Conservation (phyloP, 441 rosid genomes). For the Mallotus repandus region DNA sequence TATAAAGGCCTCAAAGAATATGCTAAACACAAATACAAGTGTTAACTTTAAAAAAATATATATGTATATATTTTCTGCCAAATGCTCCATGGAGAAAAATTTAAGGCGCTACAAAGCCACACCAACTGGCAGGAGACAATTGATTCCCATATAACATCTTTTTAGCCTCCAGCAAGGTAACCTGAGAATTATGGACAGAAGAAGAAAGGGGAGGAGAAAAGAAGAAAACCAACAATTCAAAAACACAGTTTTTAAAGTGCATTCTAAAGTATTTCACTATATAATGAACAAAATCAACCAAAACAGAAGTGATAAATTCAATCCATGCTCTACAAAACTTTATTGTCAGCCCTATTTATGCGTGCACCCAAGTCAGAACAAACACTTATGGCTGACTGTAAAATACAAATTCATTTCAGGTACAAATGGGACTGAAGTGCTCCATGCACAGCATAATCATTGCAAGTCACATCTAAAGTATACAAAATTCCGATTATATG, state of each 20-base stretch:
- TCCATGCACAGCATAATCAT: conserved; percentile 15
- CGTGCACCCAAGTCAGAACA: background rate
- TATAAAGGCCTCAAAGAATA: conserved; percentile 33
- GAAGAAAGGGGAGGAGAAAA: background rate
- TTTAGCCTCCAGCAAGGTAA: conserved; percentile 32
- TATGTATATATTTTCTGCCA: conserved; percentile 15
- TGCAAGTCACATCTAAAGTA: conserved; percentile 12
- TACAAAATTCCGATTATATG: conserved; percentile 14
- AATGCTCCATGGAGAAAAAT: conserved; percentile 31
- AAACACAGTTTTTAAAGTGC: background rate
- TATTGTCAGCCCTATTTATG: conserved; percentile 3
- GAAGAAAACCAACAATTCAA: background rate
- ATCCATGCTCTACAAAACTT: conserved; percentile 9
- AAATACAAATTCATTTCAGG: background rate
- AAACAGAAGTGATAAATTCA: background rate
- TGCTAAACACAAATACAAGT: conserved; percentile 24
- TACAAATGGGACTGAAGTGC: background rate
- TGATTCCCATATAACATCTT: conserved; percentile 29
- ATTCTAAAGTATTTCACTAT: background rate
- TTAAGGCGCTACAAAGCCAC: conserved; percentile 32
- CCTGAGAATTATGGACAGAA: conserved; percentile 24
- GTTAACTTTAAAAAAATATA: conserved; percentile 12
- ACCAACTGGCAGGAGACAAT: conserved; percentile 32
- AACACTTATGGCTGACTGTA: conserved; percentile 14
- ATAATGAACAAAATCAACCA: background rate